phyloP scores from a whole-genome alignment of 441 rosid species.

The Croton setiger region DNA sequence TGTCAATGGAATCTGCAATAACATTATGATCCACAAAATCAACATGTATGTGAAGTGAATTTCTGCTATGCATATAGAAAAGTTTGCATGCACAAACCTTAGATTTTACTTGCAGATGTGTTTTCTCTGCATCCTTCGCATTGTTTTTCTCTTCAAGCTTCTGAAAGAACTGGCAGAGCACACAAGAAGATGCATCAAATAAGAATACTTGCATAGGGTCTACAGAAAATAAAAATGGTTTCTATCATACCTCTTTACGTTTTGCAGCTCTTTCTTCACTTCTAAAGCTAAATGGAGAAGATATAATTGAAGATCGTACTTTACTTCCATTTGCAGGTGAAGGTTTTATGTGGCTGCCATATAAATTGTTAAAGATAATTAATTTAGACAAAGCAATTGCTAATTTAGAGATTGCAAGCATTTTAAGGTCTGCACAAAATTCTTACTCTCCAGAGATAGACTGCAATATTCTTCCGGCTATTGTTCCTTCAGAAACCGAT shows the following conservation, averaged over 20 bases:
- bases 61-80: neutral
- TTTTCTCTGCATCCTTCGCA: constrained; percentile 37
- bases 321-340: constrained; percentile 41
- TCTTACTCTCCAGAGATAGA: constrained; percentile 41
- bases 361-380: constrained; percentile 13
- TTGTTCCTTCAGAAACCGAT: constrained; percentile 39
- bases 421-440: constrained; percentile 1
- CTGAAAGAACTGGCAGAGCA: constrained; percentile 53
- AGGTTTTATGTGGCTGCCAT: constrained; percentile 42
- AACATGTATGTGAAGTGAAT: neutral
- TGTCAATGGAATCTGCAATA: constrained; percentile 35
- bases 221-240: constrained; percentile 13
- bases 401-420: neutral
- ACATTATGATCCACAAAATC: constrained; percentile 10
- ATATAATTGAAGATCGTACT: constrained; percentile 35
- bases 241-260: constrained; percentile 70
- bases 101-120: constrained; percentile 27
- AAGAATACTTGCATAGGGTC: constrained; percentile 13
- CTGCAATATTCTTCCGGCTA: constrained; percentile 35
- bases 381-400: constrained; percentile 11
- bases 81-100: constrained; percentile 31
- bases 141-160: constrained; percentile 61
- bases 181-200: constrained; percentile 12
- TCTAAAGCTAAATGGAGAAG: constrained; percentile 70
- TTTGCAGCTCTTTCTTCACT: constrained; percentile 81